phyloP scores from a whole-genome alignment of 2,329 filamentous ascomycete species.

The Exophiala xenobiotica region DNA sequence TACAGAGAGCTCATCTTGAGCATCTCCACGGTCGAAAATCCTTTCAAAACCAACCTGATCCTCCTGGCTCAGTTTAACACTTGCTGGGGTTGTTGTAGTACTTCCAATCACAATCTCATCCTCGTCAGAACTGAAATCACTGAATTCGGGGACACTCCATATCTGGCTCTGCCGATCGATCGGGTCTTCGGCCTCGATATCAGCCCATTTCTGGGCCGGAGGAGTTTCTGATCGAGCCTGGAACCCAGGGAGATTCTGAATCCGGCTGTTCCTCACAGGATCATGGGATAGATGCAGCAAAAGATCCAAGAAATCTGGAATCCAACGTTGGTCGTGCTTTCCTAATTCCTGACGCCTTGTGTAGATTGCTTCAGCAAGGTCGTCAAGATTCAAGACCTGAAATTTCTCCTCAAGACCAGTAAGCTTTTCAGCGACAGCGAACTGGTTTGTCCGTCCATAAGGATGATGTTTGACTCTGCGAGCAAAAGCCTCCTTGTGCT shows the following conservation, averaged over 20 bases:
- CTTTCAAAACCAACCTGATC: constrained; percentile 11
- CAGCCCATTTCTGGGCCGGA: constrained; percentile 68
- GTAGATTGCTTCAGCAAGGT: constrained; percentile 68
- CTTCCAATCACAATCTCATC: constrained; percentile 27
- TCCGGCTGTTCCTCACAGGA: constrained; percentile 67
- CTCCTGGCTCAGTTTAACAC: constrained; percentile 7
- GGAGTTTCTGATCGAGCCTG: constrained; percentile 47
- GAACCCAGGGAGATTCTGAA: constrained; percentile 62
- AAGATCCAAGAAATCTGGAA: constrained; percentile 76
- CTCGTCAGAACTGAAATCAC: constrained; percentile 55
- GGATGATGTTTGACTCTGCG: constrained; percentile 41
- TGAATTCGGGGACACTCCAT: constrained; percentile 71
- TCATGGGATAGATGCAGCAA: constrained; percentile 78
- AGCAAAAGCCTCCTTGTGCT: constrained; percentile 24
- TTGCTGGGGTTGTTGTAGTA: constrained; percentile 15
- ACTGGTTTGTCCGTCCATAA: constrained; percentile 70
- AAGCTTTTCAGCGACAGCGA: constrained; percentile 65
- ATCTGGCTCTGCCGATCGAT: constrained; percentile 65
- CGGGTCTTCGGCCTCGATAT: constrained; percentile 74
- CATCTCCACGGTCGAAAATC: constrained; percentile 16
- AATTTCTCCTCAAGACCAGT: constrained; percentile 84
- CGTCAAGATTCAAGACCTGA: constrained; percentile 73
- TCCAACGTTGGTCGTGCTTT: constrained; percentile 59
- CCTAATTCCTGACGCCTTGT: constrained; percentile 61
- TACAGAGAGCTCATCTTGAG: not conserved